phyloP scores from a whole-genome alignment of 73 alveolate genomes.

The Breviolum minutum region DNA sequence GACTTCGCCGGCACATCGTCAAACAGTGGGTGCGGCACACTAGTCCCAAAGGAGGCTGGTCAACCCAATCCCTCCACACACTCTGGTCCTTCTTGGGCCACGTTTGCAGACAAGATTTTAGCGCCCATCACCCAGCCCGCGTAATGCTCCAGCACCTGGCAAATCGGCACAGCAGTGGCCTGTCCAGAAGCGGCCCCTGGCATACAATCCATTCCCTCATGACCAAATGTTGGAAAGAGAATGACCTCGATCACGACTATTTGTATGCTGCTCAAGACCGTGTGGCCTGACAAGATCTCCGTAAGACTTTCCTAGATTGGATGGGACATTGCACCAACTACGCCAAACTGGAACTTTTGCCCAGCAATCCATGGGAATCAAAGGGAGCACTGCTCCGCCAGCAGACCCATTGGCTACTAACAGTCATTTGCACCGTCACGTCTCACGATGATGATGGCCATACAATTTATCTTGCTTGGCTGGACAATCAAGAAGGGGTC shows the following conservation, averaged over 20 bases:
- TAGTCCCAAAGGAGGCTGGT: background rate
- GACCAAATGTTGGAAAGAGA: background rate
- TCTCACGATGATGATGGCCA: background rate
- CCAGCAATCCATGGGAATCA: background rate
- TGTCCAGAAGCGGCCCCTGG: constrained; percentile 3
- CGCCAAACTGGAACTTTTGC: background rate
- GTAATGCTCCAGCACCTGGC: background rate
- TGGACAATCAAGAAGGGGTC: background rate
- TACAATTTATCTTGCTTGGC: background rate
- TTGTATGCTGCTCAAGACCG: background rate
- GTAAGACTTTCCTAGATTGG: background rate
- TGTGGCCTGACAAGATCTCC: background rate
- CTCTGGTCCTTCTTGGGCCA: constrained; percentile 16
- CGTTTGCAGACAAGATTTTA: constrained; percentile 4
- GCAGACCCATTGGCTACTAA: background rate
- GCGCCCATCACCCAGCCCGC: background rate
- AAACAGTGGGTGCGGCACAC: background rate
- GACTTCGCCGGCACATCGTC: background rate
- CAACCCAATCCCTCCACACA: background rate
- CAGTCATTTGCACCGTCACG: background rate
- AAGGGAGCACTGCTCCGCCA: constrained; percentile 9
- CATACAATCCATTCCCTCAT: background rate
- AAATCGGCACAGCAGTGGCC: background rate
- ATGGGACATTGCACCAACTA: background rate
- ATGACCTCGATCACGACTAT: background rate